Evolutionary conservation across 1,284 basidiomycete species (phyloP).

Genomic region (Agroathelia rolfsii): DNA sequence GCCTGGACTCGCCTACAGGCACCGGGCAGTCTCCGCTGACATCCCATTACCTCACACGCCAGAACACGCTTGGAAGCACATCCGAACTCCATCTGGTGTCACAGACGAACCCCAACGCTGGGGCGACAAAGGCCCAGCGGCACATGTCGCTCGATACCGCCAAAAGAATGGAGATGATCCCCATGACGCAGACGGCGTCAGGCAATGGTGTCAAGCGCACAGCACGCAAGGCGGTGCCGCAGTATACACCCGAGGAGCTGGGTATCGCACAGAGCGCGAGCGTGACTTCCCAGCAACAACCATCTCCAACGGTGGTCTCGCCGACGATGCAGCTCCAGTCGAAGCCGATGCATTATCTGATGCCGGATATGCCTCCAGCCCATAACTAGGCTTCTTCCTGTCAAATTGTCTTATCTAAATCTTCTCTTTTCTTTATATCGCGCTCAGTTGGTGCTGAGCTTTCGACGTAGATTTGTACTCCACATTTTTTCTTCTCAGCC

Average conservation of each 20-base stretch:
- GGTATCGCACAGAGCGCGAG: too few species aligned
- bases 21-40: too few species aligned
- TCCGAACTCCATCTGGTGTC: conserved; percentile 14
- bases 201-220: conserved; percentile 1
- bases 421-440: too few species aligned
- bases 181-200: conserved; percentile 12
- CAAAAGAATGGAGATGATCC: conserved; percentile 22
- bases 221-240: conserved; percentile 16
- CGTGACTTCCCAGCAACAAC: conserved; percentile 21
- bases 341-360: conserved; percentile 25
- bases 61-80: too few species aligned
- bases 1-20: too few species aligned
- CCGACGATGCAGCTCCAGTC: conserved; percentile 13
- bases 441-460: too few species aligned
- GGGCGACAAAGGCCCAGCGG: conserved; percentile 11
- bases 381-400: conserved; percentile 12
- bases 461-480: too few species aligned
- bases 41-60: too few species aligned
- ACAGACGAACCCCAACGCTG: conserved; percentile 12
- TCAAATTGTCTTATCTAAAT: neutral
- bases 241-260: too few species aligned
- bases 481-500: too few species aligned
- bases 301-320: conserved; percentile 11
- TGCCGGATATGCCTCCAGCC: conserved; percentile 30
- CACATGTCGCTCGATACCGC: conserved; percentile 22